Percentiles rank a stretch among this genome's conserved stretches.
Conservation (phyloP, 257 asterid species). For the Forsythia viridissima region DNA sequence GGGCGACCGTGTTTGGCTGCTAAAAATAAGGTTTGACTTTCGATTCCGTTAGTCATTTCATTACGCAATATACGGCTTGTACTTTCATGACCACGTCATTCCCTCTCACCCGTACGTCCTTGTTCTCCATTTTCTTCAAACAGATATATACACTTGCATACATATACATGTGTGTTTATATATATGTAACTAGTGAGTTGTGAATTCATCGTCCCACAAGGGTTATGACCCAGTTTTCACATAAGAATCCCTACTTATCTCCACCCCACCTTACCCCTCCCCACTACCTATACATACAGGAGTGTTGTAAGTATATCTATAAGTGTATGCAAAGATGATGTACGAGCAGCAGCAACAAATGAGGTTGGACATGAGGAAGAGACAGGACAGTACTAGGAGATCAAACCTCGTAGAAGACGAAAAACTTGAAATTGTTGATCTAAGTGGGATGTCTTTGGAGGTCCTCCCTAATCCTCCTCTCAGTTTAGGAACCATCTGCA, state of each 20-base stretch:
- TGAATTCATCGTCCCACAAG: too few species aligned
- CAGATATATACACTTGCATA: too few species aligned
- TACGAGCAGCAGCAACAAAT: slow-evolving; percentile 30
- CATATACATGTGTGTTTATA: background rate
- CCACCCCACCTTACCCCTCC: background rate
- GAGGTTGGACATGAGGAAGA: slow-evolving; percentile 15
- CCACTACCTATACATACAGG: background rate
- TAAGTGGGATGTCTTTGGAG: slow-evolving; percentile 74
- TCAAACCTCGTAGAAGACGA: slow-evolving; percentile 3
- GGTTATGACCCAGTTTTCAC: background rate
- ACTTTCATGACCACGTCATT: background rate
- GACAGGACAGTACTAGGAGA: background rate
- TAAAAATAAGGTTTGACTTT: slow-evolving; percentile 4
- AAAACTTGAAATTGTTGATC: slow-evolving; percentile 60
- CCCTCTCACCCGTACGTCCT: slow-evolving; percentile 34
- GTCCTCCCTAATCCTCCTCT: slow-evolving; percentile 52
- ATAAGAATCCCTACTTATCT: background rate
- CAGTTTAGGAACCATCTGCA: slow-evolving; percentile 61
- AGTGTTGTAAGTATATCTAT: background rate
- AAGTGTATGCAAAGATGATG: slow-evolving; percentile 27
- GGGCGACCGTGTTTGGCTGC: slow-evolving; percentile 24
- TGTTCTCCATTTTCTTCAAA: background rate
- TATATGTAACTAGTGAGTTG: background rate
- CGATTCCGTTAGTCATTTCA: slow-evolving; percentile 6
- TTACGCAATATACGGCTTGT: slow-evolving; percentile 41